Evolutionary conservation across 106 monocot genomes (phyloP).

Genomic region (Dioscorea zingiberensis): DNA sequence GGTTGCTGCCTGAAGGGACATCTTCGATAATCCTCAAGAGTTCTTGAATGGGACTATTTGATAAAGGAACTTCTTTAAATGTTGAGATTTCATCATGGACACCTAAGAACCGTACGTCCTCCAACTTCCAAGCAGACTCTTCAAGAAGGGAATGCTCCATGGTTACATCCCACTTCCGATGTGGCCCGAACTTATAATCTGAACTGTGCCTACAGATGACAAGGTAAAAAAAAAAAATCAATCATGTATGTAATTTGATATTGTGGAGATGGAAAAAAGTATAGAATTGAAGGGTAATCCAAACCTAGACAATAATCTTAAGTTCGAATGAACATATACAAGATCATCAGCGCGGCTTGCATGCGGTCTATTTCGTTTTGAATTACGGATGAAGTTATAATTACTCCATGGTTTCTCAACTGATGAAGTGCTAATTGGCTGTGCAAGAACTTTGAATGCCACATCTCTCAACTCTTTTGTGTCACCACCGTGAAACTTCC

Average conservation of each 20-base stretch:
- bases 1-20: slow-evolving; percentile 15
- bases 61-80: slow-evolving; percentile 19
- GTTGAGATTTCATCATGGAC: slow-evolving; percentile 31
- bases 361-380: slow-evolving; percentile 24
- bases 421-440: slow-evolving; percentile 31
- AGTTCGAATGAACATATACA: slow-evolving; percentile 38
- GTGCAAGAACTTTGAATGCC: slow-evolving; percentile 45
- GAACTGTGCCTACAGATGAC: slow-evolving; percentile 23
- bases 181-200: slow-evolving; percentile 23
- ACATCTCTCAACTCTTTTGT: slow-evolving; percentile 55
- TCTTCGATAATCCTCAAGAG: slow-evolving; percentile 33
- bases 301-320: slow-evolving; percentile 50
- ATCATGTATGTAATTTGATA: neutral
- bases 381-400: slow-evolving; percentile 19
- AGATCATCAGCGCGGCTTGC: slow-evolving; percentile 23
- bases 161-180: slow-evolving; percentile 42
- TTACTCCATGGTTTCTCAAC: slow-evolving; percentile 36
- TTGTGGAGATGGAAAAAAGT: neutral
- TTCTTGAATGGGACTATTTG: slow-evolving; percentile 31
- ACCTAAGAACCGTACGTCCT: slow-evolving; percentile 24
- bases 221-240: neutral
- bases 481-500: slow-evolving; percentile 59
- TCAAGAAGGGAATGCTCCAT: slow-evolving; percentile 21
- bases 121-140: slow-evolving; percentile 28
- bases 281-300: neutral